These are phyloP conservation scores for Heimioporus punctisporus DNA, from an alignment of 1,284 basidiomycete genomes.

Conservation along the genomic window DNA sequence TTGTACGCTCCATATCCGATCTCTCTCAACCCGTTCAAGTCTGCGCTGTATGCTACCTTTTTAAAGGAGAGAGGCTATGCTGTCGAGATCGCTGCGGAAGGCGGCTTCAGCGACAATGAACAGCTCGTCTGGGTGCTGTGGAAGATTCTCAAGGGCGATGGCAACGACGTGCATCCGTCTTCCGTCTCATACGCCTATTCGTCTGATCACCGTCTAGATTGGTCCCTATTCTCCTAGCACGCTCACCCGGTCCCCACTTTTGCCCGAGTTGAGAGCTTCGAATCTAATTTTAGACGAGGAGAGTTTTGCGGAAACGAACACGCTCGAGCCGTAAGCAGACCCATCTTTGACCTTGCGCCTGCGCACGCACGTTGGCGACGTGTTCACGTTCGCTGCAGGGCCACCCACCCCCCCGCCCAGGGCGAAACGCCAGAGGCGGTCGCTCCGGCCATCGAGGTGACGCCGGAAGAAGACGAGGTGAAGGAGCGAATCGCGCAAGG, in stretches of 20 bases:
- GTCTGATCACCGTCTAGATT: conserved; percentile 47
- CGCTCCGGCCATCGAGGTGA: conserved; percentile 11
- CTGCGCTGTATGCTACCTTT: conserved; percentile 65
- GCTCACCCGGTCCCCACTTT: conserved; percentile 67
- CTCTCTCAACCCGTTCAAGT: conserved; percentile 76
- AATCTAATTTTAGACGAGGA: conserved; percentile 68
- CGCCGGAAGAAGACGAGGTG: conserved; percentile 38
- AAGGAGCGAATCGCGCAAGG: conserved; percentile 48
- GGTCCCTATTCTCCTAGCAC: conserved; percentile 75
- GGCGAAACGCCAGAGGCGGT: too few species aligned
- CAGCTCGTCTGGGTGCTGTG: conserved; percentile 82
- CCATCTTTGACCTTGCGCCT: conserved; percentile 3
- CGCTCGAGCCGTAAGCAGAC: conserved; percentile 36
- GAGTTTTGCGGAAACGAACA: conserved; percentile 46
- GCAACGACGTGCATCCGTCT: conserved; percentile 60
- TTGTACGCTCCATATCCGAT: conserved; percentile 78
- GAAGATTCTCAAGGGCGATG: conserved; percentile 81
- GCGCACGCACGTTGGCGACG: neutral
- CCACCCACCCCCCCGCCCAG: too few species aligned
- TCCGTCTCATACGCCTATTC: neutral
- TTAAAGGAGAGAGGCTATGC: conserved; percentile 64
- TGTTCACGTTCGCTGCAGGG: too few species aligned
- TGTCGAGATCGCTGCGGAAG: conserved; percentile 47
- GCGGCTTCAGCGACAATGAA: conserved; percentile 62
- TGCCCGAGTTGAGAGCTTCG: conserved; percentile 68